These are phyloP conservation scores for Penicillium argentinense DNA, from an alignment of 495 filamentous ascomycete genomes.

Conservation along the genomic window DNA sequence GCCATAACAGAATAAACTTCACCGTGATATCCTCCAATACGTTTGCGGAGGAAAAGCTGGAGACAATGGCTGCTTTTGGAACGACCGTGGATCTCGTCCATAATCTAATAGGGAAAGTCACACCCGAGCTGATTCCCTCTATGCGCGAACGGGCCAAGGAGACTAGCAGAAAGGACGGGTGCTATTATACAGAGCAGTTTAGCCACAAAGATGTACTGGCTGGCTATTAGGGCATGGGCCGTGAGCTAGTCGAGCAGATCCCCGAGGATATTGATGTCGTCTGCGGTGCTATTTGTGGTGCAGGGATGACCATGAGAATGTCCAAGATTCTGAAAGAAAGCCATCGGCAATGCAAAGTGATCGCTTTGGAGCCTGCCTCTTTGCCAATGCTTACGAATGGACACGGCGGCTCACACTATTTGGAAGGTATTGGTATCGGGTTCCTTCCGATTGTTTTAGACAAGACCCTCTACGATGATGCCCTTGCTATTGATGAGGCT, in stretches of 20 bases:
- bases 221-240: constrained; percentile 9
- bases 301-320: constrained; percentile 16
- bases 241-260: constrained; percentile 11
- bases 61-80: constrained; percentile 12
- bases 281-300: constrained; percentile 11
- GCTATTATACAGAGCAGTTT: constrained; percentile 10
- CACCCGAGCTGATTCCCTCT: constrained; percentile 3
- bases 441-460: constrained; percentile 12
- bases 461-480: constrained; percentile 11
- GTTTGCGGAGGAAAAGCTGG: constrained; percentile 15
- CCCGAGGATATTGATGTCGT: constrained; percentile 14
- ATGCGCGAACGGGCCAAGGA: constrained; percentile 8
- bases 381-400: constrained; percentile 10
- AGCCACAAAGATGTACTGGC: constrained; percentile 6
- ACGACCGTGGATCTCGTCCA: constrained; percentile 12
- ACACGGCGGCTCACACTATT: constrained; percentile 2
- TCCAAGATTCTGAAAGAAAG: constrained; percentile 7
- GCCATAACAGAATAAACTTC: constrained; percentile 11
- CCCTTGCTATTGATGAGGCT: constrained; percentile 3
- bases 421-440: constrained; percentile 17
- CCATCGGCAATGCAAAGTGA: not conserved
- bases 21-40: constrained; percentile 12
- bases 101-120: constrained; percentile 6
- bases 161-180: not conserved
- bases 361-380: constrained; percentile 12